A percentile compares a stretch with the other conserved stretches of the same genome.
phyloP scores from a whole-genome alignment of 257 asterid species.

The Striga asiatica region DNA sequence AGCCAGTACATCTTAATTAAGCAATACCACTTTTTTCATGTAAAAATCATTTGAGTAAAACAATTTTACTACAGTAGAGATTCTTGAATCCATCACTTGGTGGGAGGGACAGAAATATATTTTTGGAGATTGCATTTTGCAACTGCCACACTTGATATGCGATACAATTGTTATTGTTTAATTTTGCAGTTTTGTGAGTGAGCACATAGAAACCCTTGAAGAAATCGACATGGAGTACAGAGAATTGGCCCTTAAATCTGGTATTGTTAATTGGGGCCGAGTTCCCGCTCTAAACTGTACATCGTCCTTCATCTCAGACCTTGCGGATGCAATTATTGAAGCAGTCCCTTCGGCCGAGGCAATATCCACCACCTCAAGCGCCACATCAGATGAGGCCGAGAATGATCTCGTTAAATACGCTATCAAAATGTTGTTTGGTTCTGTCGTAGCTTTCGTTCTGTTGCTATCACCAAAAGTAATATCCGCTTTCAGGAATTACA shows the following conservation, averaged over 20 bases:
- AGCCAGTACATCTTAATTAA: no score
- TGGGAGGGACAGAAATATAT: no score
- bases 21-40: no score
- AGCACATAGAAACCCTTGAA: conserved; percentile 97
- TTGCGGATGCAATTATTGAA: conserved; percentile 84
- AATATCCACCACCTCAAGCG: conserved; percentile 30
- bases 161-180: not conserved
- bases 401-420: conserved; percentile 32
- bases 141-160: not conserved
- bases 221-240: conserved; percentile 95
- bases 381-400: conserved; percentile 27
- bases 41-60: no score
- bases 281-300: conserved; percentile 95
- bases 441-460: conserved; percentile 64
- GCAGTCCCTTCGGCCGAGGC: conserved; percentile 74
- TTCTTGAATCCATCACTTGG: no score
- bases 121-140: not conserved
- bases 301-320: conserved; percentile 64
- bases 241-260: conserved; percentile 78
- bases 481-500: conserved; percentile 34
- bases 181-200: conserved; percentile 79
- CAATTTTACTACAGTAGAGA: no score
- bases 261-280: conserved; percentile 85
- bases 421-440: conserved; percentile 54
- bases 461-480: conserved; percentile 47